Percentiles rank a stretch among this genome's conserved stretches.
phyloP scores from a whole-genome alignment of 164 flowering plant species.

The Vitis cinerea region DNA sequence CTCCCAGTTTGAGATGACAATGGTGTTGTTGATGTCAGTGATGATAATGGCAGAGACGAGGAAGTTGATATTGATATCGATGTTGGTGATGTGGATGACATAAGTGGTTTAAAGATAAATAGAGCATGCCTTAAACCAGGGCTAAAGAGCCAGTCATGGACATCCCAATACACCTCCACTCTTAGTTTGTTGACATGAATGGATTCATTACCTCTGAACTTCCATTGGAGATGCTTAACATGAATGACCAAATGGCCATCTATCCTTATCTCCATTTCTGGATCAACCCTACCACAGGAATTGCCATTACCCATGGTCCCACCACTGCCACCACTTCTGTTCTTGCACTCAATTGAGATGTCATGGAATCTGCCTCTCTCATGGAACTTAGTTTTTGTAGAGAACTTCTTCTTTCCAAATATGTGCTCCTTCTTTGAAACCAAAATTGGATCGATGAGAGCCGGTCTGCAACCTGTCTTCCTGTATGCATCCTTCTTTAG shows the following conservation, averaged over 20 bases:
- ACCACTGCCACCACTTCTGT: constrained; percentile 3
- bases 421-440: constrained; percentile 62
- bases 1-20: constrained; percentile 32
- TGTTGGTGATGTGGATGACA: constrained; percentile 26
- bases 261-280: constrained; percentile 71
- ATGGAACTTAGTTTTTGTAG: constrained; percentile 48
- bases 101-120: constrained; percentile 61
- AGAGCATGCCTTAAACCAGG: constrained; percentile 68
- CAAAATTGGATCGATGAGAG: constrained; percentile 53
- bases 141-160: constrained; percentile 76
- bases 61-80: constrained; percentile 17
- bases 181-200: constrained; percentile 43
- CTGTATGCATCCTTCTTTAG: constrained; percentile 65
- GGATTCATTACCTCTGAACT: constrained; percentile 70
- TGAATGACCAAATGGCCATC: constrained; percentile 61
- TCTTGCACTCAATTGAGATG: constrained; percentile 59
- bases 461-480: constrained; percentile 58
- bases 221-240: constrained; percentile 77
- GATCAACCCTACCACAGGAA: constrained; percentile 28
- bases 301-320: constrained; percentile 5
- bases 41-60: constrained; percentile 22
- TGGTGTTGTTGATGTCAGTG: constrained; percentile 28
- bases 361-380: constrained; percentile 57
- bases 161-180: constrained; percentile 77
- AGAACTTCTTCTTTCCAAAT: constrained; percentile 59